phyloP scores from a whole-genome alignment of 176 grass and related monocot genomes.

The Tuctoria greenei region DNA sequence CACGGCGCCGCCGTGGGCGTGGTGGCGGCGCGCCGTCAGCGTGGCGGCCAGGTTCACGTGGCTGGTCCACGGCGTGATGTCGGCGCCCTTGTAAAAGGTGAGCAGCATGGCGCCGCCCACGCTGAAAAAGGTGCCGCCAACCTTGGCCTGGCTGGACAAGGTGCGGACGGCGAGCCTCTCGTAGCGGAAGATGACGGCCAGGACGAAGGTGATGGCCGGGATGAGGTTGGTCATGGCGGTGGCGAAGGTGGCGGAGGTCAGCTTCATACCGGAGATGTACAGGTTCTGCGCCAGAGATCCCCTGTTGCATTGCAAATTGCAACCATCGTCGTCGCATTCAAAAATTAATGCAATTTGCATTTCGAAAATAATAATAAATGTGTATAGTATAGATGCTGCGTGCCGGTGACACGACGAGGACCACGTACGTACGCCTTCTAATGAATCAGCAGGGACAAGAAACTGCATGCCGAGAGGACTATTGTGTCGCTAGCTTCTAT shows the following conservation, averaged over 20 bases:
- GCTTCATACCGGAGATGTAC: slow-evolving; percentile 70
- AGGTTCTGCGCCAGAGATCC: slow-evolving; percentile 77
- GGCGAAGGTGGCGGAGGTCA: slow-evolving; percentile 72
- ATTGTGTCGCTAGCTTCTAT: too few relatives aligned
- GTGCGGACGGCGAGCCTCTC: slow-evolving; percentile 52
- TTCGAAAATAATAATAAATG: too few relatives aligned
- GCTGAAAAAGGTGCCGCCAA: slow-evolving; percentile 68
- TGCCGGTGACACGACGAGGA: too few relatives aligned
- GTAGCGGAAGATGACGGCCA: slow-evolving; percentile 74
- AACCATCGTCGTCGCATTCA: too few relatives aligned
- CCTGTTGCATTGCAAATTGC: too few relatives aligned
- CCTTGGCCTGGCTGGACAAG: slow-evolving; percentile 61
- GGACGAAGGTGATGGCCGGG: slow-evolving; percentile 70
- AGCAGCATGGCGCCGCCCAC: slow-evolving; percentile 90
- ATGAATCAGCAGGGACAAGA: too few relatives aligned
- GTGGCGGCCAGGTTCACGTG: slow-evolving; percentile 45
- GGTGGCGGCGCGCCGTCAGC: not conserved
- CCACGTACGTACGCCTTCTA: too few relatives aligned
- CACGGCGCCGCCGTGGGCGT: too few relatives aligned
- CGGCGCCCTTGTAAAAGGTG: slow-evolving; percentile 79
- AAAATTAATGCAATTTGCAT: too few relatives aligned
- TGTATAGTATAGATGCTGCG: too few relatives aligned
- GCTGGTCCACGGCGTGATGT: slow-evolving; percentile 52
- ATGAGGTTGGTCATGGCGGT: slow-evolving; percentile 87
- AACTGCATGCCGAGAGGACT: too few relatives aligned